These are phyloP conservation scores for Pestalotiopsis sp. DNA, from an alignment of 2,329 filamentous ascomycete genomes.

Conservation along the genomic window DNA sequence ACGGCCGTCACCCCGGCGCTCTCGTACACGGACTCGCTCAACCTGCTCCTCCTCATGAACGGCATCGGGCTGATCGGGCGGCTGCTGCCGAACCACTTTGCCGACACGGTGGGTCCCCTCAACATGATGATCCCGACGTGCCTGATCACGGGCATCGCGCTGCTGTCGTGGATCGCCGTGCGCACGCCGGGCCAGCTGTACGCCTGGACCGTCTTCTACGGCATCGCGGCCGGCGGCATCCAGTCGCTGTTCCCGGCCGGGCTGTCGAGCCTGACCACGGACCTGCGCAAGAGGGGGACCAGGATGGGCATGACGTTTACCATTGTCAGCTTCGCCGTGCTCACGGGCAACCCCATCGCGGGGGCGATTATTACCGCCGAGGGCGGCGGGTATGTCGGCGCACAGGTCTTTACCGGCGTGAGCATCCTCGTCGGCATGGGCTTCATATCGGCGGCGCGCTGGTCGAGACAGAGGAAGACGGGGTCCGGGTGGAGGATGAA, in stretches of 20 bases:
- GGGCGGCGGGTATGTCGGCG: constrained; percentile 46
- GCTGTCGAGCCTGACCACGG: constrained; percentile 55
- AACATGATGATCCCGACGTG: constrained; percentile 60
- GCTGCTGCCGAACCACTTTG: constrained; percentile 58
- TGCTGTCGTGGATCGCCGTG: constrained; percentile 64
- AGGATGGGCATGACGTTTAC: constrained; percentile 63
- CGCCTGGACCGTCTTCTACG: constrained; percentile 65
- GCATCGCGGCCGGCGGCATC: constrained; percentile 64
- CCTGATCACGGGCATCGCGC: constrained; percentile 41
- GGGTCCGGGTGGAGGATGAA: constrained; percentile 42
- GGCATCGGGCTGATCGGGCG: constrained; percentile 62
- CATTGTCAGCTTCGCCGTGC: constrained; percentile 54
- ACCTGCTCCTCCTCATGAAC: constrained; percentile 68
- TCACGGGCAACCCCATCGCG: constrained; percentile 55
- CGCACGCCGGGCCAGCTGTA: constrained; percentile 54
- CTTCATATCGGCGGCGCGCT: constrained; percentile 42
- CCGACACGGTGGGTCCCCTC: constrained; percentile 60
- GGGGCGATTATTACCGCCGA: constrained; percentile 49
- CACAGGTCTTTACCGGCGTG: constrained; percentile 51
- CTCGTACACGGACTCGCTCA: constrained; percentile 53
- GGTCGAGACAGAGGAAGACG: constrained; percentile 39
- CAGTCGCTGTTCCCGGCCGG: constrained; percentile 69
- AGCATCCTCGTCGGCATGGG: constrained; percentile 43
- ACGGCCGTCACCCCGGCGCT: constrained; percentile 41
- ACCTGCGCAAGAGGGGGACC: constrained; percentile 52